Evolutionary conservation across 257 asterid species (phyloP).

Genomic region (Petunia axillaris): DNA sequence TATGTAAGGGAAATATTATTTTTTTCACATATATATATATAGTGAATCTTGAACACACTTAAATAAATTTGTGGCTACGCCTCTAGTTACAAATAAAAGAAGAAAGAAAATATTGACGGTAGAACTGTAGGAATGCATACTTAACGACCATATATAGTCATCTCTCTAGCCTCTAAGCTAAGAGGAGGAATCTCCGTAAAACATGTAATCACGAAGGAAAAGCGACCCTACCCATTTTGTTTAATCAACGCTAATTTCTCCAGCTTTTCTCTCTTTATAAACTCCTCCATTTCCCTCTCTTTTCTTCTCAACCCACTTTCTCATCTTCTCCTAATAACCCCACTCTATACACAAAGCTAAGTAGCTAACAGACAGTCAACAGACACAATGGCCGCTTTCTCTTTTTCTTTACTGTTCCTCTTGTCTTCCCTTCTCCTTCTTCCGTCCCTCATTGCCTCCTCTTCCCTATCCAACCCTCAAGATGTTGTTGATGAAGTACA

Average conservation of each 20-base stretch:
- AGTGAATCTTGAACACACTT: too few species aligned
- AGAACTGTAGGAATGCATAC: neutral
- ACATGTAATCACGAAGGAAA: conserved; percentile 56
- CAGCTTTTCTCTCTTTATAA: conserved; percentile 47
- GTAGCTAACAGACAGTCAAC: neutral
- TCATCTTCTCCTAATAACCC: neutral
- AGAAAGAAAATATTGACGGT: too few species aligned
- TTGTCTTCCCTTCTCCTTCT: conserved; percentile 35
- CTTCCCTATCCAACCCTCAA: conserved; percentile 54
- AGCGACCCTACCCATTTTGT: conserved; percentile 61
- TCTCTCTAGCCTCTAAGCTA: neutral
- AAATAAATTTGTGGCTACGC: too few species aligned
- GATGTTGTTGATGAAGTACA: conserved; percentile 66
- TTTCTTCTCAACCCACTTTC: conserved; percentile 17
- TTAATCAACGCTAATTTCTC: conserved; percentile 63
- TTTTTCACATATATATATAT: too few species aligned
- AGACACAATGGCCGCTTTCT: conserved; percentile 38
- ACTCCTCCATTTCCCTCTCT: conserved; percentile 34
- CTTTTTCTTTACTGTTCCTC: conserved; percentile 34
- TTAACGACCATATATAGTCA: conserved; percentile 52
- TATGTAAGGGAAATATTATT: too few species aligned
- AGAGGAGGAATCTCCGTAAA: conserved; percentile 58
- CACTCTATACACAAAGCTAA: neutral
- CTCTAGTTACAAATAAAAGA: too few species aligned
- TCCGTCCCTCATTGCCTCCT: conserved; percentile 54